Conservation (phyloP, 1,139 yeast genomes). For the Candida mesenterica region DNA sequence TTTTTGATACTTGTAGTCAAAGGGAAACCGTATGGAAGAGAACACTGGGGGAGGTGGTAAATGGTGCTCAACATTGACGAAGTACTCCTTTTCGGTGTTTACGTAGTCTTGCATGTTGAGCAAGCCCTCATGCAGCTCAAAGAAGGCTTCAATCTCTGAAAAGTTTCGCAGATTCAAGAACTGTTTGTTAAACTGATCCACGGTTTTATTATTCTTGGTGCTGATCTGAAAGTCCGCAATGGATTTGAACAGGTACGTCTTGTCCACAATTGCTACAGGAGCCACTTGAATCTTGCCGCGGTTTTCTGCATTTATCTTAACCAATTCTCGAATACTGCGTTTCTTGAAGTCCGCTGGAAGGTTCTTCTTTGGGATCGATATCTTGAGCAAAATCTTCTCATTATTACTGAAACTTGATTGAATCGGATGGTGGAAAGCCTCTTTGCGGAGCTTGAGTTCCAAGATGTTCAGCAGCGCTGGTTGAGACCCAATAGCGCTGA, state of each 20-base stretch:
- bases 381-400: constrained; percentile 67
- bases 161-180: constrained; percentile 27
- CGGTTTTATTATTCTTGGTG: constrained; percentile 55
- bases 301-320: constrained; percentile 26
- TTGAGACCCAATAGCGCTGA: constrained; percentile 10
- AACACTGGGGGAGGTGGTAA: constrained; percentile 87
- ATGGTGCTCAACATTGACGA: constrained; percentile 52
- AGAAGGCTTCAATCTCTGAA: constrained; percentile 40
- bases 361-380: constrained; percentile 61
- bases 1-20: constrained; percentile 50
- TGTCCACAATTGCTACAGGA: constrained; percentile 69
- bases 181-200: constrained; percentile 30
- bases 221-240: constrained; percentile 85
- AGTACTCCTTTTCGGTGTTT: constrained; percentile 18
- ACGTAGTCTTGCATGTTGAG: constrained; percentile 31
- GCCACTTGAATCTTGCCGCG: constrained; percentile 38
- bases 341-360: constrained; percentile 43
- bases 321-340: constrained; percentile 52
- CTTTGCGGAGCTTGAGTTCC: constrained; percentile 65
- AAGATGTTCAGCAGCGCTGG: constrained; percentile 37
- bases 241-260: constrained; percentile 76
- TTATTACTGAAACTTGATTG: constrained; percentile 48
- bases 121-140: constrained; percentile 37
- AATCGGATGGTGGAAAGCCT: constrained; percentile 82
- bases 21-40: constrained; percentile 74